phyloP scores from a whole-genome alignment of 2,329 filamentous ascomycete species.

The Neobulgaria alba region DNA sequence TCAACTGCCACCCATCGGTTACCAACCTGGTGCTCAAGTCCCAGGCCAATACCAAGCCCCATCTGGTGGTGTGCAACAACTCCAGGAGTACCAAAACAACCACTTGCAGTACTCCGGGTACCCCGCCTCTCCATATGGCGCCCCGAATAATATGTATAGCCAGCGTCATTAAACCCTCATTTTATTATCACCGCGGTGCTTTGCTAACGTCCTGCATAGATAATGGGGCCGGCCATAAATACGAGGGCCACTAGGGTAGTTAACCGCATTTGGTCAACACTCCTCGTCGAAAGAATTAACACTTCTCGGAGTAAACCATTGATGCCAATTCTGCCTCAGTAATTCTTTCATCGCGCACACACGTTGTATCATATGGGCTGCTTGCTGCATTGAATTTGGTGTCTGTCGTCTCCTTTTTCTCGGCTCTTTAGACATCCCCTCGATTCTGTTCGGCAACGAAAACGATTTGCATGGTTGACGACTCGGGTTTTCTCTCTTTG shows the following conservation, averaged over 20 bases:
- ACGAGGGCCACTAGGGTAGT: too few species aligned
- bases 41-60: conserved; percentile 57
- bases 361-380: conserved; percentile 30
- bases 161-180: conserved; percentile 39
- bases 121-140: conserved; percentile 49
- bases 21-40: conserved; percentile 50
- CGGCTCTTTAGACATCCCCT: conserved; percentile 24
- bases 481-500: conserved; percentile 19
- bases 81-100: conserved; percentile 47
- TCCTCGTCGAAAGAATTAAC: too few species aligned
- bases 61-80: conserved; percentile 44
- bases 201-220: conserved; percentile 24
- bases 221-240: conserved; percentile 25
- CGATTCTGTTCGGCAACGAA: conserved; percentile 24
- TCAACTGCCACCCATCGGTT: conserved; percentile 69
- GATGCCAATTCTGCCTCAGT: not conserved
- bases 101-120: conserved; percentile 41
- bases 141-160: conserved; percentile 46
- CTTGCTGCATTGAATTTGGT: conserved; percentile 26
- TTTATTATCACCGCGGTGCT: conserved; percentile 4
- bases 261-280: too few species aligned
- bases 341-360: conserved; percentile 6
- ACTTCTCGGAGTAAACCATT: too few species aligned
- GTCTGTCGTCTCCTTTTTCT: conserved; percentile 21
- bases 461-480: conserved; percentile 28